A percentile compares a stretch with the other conserved stretches of the same genome.
Conservation (phyloP, 2,329 filamentous ascomycete species). For the Monosporascus ibericus region DNA sequence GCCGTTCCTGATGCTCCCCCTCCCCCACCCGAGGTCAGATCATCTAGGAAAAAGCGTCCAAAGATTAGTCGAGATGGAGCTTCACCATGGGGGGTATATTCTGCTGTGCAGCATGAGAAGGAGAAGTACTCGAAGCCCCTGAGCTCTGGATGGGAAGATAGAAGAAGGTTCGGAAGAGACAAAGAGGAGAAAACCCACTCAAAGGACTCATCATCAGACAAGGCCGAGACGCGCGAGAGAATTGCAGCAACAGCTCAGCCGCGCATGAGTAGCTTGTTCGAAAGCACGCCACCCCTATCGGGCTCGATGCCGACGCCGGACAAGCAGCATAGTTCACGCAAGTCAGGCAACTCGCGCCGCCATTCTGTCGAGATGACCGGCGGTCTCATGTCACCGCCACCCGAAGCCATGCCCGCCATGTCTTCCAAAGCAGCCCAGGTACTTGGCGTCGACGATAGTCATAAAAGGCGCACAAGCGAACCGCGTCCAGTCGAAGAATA, state of each 20-base stretch:
- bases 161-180: conserved; percentile 50
- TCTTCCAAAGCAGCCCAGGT: conserved; percentile 74
- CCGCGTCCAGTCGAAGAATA: conserved; percentile 33
- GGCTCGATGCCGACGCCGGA: conserved; percentile 65
- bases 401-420: conserved; percentile 60
- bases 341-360: conserved; percentile 54
- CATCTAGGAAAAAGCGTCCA: conserved; percentile 67
- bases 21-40: conserved; percentile 50
- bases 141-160: conserved; percentile 61
- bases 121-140: conserved; percentile 45
- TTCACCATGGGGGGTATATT: conserved; percentile 72
- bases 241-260: conserved; percentile 48
- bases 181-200: conserved; percentile 56
- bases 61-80: conserved; percentile 67
- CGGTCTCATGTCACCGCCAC: conserved; percentile 65
- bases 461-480: conserved; percentile 33
- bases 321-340: conserved; percentile 50
- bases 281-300: conserved; percentile 59
- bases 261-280: conserved; percentile 60
- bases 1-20: conserved; percentile 41
- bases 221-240: conserved; percentile 29
- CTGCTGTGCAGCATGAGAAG: conserved; percentile 47
- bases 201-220: conserved; percentile 70
- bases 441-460: conserved; percentile 47
- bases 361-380: conserved; percentile 60